Base-by-base conservation (phyloP, 2,329 filamentous ascomycete genomes). In the Diplocarpon rosae region DNA sequence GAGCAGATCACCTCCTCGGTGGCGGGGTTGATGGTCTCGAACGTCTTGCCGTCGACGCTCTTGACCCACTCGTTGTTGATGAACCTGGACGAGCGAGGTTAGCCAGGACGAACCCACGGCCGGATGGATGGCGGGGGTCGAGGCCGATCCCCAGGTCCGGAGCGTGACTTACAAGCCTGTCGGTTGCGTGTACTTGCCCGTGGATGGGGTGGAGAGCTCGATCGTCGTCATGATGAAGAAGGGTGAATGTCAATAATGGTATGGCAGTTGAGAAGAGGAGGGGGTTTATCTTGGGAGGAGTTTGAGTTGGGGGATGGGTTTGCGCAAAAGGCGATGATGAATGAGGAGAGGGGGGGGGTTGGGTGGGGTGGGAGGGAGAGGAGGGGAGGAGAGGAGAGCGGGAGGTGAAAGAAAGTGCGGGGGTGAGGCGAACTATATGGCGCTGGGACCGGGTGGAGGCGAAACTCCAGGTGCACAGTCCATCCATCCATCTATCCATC, bases 41-140 rank as follows among this genome's bases (percentile, higher is more conserved):
- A 92, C 56, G 82, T 88, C 76, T 86, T 83, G 70, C 88, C 88
- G 58, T 94, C 85, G 52, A 83, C 80, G 63, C 79, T 74, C 66
- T 83, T 79, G 53, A 93, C 78, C 69, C 82, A 95, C 68, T 95
- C 83, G 66, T 90, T 89, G 76, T 92, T 89, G 76, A 94, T 92
- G 75, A 86, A 63, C 34, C 60, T 63, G 31, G 15, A 14, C 37
- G 30, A 30, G 13, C 13, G 13, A 29, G 10, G 29, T 40, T 38
- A 37, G 41, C 34, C 24, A 37, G 30, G 15, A 15, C 8, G 24
- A 30, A 10, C 9, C 1, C n/a, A 12, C 15, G 10, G n/a, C n/a
- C n/a, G n/a, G n/a, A n/a, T n/a, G n/a, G n/a, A n/a, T n/a, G n/a
- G n/a, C n/a, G n/a, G n/a, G n/a, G n/a, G n/a, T n/a, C n/a, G n/a